phyloP scores from a whole-genome alignment of 768 basidiomycete genomes.

The Podaxis pistillaris region DNA sequence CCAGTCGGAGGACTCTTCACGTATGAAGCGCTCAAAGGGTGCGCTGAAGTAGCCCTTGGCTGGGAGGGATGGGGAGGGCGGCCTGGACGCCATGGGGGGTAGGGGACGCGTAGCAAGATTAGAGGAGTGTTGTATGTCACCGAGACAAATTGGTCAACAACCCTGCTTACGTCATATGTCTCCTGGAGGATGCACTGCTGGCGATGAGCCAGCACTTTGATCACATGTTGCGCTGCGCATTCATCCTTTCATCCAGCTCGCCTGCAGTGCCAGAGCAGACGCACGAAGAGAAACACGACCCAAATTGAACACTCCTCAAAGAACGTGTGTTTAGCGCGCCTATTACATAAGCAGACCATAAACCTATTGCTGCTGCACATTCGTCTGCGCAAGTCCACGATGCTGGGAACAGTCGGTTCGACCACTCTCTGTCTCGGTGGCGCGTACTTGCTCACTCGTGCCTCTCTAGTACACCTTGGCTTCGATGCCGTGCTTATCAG shows the following conservation, averaged over 20 bases:
- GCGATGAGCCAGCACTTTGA: neutral
- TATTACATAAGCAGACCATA: neutral
- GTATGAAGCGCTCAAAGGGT: constrained; percentile 70
- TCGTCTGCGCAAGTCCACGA: constrained; percentile 21
- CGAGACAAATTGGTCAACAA: neutral
- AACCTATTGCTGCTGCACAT: no score
- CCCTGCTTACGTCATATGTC: constrained; percentile 13
- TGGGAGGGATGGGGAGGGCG: constrained; percentile 40
- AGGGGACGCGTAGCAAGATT: constrained; percentile 14
- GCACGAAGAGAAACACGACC: neutral
- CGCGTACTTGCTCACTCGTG: constrained; percentile 11
- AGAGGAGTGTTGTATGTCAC: neutral
- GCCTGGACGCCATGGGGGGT: constrained; percentile 37
- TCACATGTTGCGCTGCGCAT: neutral
- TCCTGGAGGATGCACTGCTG: neutral
- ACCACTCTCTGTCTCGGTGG: constrained; percentile 5
- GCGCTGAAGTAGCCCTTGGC: constrained; percentile 58
- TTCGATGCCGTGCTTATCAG: constrained; percentile 78
- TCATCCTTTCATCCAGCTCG: neutral
- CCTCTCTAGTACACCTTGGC: constrained; percentile 55
- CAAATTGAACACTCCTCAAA: neutral
- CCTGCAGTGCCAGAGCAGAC: neutral
- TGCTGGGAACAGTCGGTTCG: constrained; percentile 63
- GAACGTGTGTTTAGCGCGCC: neutral
- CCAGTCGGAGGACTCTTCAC: constrained; percentile 76